Evolutionary conservation across 2,329 filamentous ascomycete genomes (phyloP).

Genomic region (Alternaria rosae): DNA sequence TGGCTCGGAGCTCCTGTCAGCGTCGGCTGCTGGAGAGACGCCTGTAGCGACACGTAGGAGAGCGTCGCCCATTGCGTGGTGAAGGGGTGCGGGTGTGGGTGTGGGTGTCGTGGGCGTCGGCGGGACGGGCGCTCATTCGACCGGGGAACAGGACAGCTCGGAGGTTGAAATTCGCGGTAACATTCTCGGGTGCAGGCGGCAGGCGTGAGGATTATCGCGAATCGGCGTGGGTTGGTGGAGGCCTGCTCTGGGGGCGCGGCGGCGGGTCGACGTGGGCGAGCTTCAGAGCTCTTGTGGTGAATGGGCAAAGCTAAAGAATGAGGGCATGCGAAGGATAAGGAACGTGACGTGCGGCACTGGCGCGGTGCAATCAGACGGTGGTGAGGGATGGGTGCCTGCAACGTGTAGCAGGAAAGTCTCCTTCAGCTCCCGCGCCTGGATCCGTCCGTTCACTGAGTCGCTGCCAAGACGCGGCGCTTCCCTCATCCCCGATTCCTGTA

Average conservation of each 20-base stretch:
- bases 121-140: slow-evolving; percentile 38
- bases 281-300: slow-evolving; percentile 6
- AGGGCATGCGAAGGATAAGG: slow-evolving; percentile 15
- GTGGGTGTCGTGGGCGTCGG: slow-evolving; percentile 8
- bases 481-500: slow-evolving; percentile 23
- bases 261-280: background rate
- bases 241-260: slow-evolving; percentile 3
- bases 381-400: slow-evolving; percentile 24
- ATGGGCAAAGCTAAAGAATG: slow-evolving; percentile 12
- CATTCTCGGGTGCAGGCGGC: slow-evolving; percentile 34
- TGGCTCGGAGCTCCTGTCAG: slow-evolving; percentile 16
- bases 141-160: slow-evolving; percentile 29
- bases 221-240: background rate
- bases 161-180: slow-evolving; percentile 28
- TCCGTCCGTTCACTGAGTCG: slow-evolving; percentile 15
- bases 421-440: slow-evolving; percentile 14
- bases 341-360: slow-evolving; percentile 13
- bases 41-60: slow-evolving; percentile 26
- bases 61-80: slow-evolving; percentile 41
- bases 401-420: slow-evolving; percentile 23
- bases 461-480: slow-evolving; percentile 20
- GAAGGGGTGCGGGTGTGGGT: slow-evolving; percentile 15
- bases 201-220: background rate
- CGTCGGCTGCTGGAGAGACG: slow-evolving; percentile 15
- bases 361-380: slow-evolving; percentile 23